Conservation (phyloP, 148 eudicot genomes). For the Chenopodium album region DNA sequence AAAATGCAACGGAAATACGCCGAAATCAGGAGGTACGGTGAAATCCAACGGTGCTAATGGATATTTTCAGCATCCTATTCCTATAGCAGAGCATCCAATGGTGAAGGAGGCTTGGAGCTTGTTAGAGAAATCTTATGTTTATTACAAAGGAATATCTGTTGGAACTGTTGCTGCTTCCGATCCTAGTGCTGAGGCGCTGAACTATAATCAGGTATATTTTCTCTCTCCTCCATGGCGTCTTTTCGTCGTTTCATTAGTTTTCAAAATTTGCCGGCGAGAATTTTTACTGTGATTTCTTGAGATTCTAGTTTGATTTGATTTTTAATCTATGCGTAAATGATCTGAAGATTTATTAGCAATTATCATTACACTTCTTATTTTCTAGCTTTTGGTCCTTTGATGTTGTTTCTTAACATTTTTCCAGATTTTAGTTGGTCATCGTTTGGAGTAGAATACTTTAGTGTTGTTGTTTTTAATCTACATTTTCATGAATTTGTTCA, state of each 20-base stretch:
- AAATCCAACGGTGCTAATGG: background rate
- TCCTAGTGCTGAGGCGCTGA: conserved; percentile 44
- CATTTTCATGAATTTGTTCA: background rate
- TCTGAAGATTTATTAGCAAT: background rate
- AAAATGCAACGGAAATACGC: background rate
- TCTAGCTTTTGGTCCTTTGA: background rate
- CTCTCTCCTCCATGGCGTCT: background rate
- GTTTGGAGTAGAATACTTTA: background rate
- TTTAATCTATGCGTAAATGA: background rate
- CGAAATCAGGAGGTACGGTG: conserved; percentile 10
- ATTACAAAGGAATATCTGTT: conserved; percentile 36
- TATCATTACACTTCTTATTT: background rate
- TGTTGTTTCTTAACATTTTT: no score
- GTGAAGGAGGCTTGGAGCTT: conserved; percentile 57
- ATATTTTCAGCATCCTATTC: background rate
- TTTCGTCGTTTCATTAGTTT: background rate
- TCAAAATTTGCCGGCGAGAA: background rate
- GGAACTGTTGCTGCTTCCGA: conserved; percentile 56
- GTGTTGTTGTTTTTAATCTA: no score
- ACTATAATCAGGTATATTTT: conserved; percentile 52
- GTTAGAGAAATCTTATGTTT: conserved; percentile 36
- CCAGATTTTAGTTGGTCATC: background rate
- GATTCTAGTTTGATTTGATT: background rate
- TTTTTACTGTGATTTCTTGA: background rate
- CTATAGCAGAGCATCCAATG: conserved; percentile 22